Evolutionary conservation across 306 rosid genomes (phyloP).

Genomic region (Quercus gilva): DNA sequence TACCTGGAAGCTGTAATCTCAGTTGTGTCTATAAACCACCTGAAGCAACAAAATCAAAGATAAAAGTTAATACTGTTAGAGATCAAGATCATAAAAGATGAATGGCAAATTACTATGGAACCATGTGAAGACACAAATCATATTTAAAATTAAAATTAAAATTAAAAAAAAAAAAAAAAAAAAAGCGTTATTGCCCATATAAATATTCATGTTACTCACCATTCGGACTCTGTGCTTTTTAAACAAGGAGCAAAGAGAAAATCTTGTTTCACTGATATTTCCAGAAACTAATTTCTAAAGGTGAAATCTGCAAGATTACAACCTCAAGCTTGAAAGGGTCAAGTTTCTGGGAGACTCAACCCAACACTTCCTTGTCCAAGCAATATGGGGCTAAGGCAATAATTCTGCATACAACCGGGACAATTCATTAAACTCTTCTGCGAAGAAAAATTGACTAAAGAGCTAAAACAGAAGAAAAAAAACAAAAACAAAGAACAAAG

Average conservation of each 20-base stretch:
- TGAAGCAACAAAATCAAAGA: not conserved
- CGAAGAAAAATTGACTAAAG: not conserved
- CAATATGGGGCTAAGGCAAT: not conserved
- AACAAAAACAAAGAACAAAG: no score
- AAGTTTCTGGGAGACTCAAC: not conserved
- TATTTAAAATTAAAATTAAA: no score
- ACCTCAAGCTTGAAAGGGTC: not conserved
- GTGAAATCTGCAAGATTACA: not conserved
- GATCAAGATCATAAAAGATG: not conserved
- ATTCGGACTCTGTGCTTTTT: not conserved
- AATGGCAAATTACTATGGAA: not conserved
- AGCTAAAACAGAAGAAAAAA: not conserved
- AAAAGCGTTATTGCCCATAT: not conserved
- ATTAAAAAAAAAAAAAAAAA: no score
- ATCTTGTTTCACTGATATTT: not conserved
- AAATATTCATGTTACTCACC: not conserved
- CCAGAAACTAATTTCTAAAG: not conserved
- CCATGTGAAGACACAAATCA: not conserved
- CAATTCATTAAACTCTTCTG: not conserved
- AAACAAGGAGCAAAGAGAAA: not conserved
- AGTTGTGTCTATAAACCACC: not conserved
- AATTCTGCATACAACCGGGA: not conserved
- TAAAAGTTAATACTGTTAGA: not conserved
- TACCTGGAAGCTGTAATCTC: no score
- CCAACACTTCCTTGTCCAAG: not conserved